phyloP scores from a whole-genome alignment of 805 yeast species.

The Monosporozyma aquatica region DNA sequence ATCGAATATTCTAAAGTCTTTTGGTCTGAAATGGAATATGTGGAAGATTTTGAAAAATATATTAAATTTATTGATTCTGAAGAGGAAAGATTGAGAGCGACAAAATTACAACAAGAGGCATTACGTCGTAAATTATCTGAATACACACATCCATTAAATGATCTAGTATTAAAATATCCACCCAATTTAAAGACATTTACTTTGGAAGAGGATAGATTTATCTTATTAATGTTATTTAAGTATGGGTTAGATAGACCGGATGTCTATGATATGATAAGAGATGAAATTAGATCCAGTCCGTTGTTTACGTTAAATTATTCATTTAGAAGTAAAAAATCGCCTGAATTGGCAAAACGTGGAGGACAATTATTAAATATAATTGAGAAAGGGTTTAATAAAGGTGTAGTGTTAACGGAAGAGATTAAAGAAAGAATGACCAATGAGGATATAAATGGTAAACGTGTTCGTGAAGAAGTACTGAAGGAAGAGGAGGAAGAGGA shows the following conservation, averaged over 20 bases:
- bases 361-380: constrained; percentile 67
- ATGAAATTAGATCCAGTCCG: constrained; percentile 63
- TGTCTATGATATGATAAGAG: constrained; percentile 68
- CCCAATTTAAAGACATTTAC: constrained; percentile 66
- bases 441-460: constrained; percentile 26
- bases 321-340: constrained; percentile 66
- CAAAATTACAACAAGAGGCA: constrained; percentile 66
- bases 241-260: constrained; percentile 75
- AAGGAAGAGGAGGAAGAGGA: constrained; percentile 9
- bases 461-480: constrained; percentile 17
- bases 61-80: constrained; percentile 77
- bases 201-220: constrained; percentile 85
- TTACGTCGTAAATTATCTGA: constrained; percentile 64
- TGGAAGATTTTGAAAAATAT: constrained; percentile 85
- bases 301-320: constrained; percentile 83
- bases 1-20: constrained; percentile 67
- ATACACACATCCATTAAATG: constrained; percentile 71
- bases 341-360: constrained; percentile 76
- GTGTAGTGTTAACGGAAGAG: constrained; percentile 19
- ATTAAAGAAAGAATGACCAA: constrained; percentile 19
- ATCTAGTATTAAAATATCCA: constrained; percentile 61
- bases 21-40: constrained; percentile 69
- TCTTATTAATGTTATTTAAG: constrained; percentile 68
- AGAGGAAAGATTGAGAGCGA: constrained; percentile 66
- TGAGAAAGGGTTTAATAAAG: constrained; percentile 55